Conservation (phyloP, 148 eudicot genomes). For the Rhododendron molle region DNA sequence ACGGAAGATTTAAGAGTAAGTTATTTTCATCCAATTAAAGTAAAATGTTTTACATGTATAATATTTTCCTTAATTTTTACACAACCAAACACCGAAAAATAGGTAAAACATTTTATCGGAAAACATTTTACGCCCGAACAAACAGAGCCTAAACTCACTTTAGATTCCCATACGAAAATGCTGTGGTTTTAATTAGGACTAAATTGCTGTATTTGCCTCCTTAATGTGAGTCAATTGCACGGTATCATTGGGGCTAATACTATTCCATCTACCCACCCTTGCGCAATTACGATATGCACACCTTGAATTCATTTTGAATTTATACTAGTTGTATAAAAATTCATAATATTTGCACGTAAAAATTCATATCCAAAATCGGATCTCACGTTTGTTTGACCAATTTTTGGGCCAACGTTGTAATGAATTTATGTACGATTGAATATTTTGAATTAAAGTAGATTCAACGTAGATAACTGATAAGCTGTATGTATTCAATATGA, state of each 20-base stretch:
- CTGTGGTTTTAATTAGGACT: no score
- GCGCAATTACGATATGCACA: neutral
- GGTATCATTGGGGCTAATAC: neutral
- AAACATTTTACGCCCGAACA: no score
- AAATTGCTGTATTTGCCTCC: neutral
- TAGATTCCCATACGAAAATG: no score
- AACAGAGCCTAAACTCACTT: no score
- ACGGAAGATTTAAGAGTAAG: no score
- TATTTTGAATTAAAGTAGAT: neutral
- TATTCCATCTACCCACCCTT: neutral
- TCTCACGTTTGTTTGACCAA: neutral
- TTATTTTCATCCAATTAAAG: no score
- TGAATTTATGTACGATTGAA: neutral
- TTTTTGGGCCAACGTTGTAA: neutral
- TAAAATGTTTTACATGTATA: no score
- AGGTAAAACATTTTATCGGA: no score
- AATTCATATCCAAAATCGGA: neutral
- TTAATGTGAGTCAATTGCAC: neutral
- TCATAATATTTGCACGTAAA: neutral
- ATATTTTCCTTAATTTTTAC: no score
- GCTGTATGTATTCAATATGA: no score
- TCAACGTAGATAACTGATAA: no score
- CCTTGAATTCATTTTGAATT: neutral
- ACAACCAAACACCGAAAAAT: no score
- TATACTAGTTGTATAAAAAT: neutral